A percentile compares a stretch with the other conserved stretches of the same genome.
phyloP scores from a whole-genome alignment of 2,329 filamentous ascomycete species.

The Ophiostoma pallidulum region DNA sequence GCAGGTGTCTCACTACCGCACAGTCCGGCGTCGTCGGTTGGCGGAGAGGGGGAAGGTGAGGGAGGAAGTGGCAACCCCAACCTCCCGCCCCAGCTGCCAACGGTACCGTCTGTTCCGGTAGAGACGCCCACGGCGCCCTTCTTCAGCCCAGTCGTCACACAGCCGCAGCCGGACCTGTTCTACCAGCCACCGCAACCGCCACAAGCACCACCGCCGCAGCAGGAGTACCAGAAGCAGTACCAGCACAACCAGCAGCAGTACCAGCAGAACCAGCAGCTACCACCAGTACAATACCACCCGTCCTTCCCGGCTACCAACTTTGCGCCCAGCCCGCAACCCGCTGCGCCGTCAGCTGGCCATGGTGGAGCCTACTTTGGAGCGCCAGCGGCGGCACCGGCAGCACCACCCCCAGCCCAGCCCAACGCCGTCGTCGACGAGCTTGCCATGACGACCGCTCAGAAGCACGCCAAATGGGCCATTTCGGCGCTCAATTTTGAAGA shows the following conservation, averaged over 20 bases:
- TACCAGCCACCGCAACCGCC: slow-evolving; percentile 23
- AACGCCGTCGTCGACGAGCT: slow-evolving; percentile 47
- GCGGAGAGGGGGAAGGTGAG: too few relatives aligned
- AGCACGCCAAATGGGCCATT: slow-evolving; percentile 94
- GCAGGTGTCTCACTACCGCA: slow-evolving; percentile 27
- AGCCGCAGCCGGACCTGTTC: too few relatives aligned
- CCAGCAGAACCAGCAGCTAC: not conserved
- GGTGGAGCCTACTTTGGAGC: not conserved
- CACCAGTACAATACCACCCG: slow-evolving; percentile 12
- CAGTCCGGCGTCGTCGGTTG: slow-evolving; percentile 23
- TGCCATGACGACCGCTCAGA: slow-evolving; percentile 71
- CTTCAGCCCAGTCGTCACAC: too few relatives aligned
- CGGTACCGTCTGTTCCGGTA: too few relatives aligned
- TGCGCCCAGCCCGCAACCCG: slow-evolving; percentile 7
- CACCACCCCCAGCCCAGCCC: not conserved
- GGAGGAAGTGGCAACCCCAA: not conserved
- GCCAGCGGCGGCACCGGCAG: not conserved
- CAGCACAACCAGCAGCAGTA: too few relatives aligned
- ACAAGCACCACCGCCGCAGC: not conserved
- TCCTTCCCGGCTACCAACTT: not conserved
- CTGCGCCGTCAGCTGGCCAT: not conserved
- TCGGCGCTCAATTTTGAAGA: slow-evolving; percentile 96
- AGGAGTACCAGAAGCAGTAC: too few relatives aligned
- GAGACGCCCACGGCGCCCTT: too few relatives aligned
- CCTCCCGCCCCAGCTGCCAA: not conserved